Evolutionary conservation across 805 yeast species (phyloP).

Genomic region (Suhomyces sp.): DNA sequence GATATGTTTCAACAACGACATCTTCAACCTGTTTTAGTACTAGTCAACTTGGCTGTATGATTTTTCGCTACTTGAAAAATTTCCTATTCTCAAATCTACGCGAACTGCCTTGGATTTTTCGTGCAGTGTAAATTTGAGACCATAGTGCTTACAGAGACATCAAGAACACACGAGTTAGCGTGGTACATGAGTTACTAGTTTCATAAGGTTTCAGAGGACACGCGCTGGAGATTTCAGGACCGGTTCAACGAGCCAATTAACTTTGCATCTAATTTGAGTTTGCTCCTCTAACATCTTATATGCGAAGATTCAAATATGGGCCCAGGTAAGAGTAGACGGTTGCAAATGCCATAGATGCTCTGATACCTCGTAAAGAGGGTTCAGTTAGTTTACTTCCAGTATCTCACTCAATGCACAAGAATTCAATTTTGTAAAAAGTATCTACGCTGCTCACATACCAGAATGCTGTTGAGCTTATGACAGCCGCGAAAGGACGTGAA

Average conservation of each 20-base stretch:
- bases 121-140: neutral
- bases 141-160: neutral
- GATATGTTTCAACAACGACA: constrained; percentile 3
- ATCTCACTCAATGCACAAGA: too few species aligned
- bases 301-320: neutral
- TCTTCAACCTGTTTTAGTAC: neutral
- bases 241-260: too few species aligned
- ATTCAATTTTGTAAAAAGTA: too few species aligned
- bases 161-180: neutral
- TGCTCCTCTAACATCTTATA: neutral
- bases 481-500: too few species aligned
- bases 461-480: too few species aligned
- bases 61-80: constrained; percentile 1
- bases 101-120: neutral
- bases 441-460: too few species aligned
- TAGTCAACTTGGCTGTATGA: neutral
- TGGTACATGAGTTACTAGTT: too few species aligned
- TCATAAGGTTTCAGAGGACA: neutral
- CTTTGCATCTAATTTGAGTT: too few species aligned
- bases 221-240: neutral
- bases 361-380: too few species aligned
- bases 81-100: constrained; percentile 1
- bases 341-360: neutral
- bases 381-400: too few species aligned
- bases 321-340: neutral